Evolutionary conservation across 192 early-diverging fungal genomes (phyloP), one percentile per base, ranked within the genome.

Genomic region (Coemansia sp.): DNA sequence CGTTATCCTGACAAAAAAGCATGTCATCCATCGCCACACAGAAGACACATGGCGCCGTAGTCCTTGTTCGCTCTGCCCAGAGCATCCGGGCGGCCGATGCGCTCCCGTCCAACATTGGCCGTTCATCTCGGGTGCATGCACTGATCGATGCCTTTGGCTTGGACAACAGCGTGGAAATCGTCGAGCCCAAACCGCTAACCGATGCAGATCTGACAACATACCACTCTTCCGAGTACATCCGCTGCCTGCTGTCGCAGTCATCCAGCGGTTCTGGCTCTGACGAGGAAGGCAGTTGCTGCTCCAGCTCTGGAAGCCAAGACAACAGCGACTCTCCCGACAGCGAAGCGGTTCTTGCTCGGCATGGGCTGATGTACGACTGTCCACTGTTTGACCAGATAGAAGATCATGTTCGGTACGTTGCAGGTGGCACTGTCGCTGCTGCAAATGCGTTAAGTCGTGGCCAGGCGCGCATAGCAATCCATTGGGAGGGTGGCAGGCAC

Each of bases 401-500:
- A 29, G 29, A 59, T 1, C 62, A 83, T 44, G 66, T 68, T 13
- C 61, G 65, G 11, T 70, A 70, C 25, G 66, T 62, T 0, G 81
- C 72, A 5, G 81, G 81, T 13, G 81, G 75, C 28, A 79, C 76
- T 0, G 54, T 79, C 23, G 30, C 47, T 11, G 81, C 72, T 20
- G 81, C 81, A 7, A 19, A 56, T 4, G 33, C 41, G 6, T 63
- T 83, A 17, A 29, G 64, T 5, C 15, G 13, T 1, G 72, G 70
- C 7, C 19, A 27, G 10, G 53, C 72, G 7, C 59, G 50, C 2
- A 42, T 72, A 7, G 81, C 72, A 17, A 89, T 99, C 36, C 95
- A 99, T 74, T 99, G 97, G 97, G 93, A 92, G 22, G 97, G 97
- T 62, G 97, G 97, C 13, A 82, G 98, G 27, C 95, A 99, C 81